Conservation (phyloP, 805 yeast species). For the Barnettozyma wickerhamii region DNA sequence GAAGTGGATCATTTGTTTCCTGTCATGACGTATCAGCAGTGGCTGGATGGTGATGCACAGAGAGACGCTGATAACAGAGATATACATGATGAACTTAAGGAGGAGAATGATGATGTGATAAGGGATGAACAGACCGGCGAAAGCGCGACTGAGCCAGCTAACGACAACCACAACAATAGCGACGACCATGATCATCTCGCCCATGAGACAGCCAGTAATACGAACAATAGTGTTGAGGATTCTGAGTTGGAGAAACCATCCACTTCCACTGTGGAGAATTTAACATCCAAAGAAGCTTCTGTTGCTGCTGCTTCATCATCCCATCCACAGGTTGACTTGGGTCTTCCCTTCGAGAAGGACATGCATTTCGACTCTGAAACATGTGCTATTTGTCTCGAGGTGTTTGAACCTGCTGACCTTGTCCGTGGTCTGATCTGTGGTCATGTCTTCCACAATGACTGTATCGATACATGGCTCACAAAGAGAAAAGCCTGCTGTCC, state of each 20-base stretch:
- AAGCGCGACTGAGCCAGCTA: neutral
- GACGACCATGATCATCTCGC: neutral
- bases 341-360: constrained; percentile 19
- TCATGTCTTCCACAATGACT: constrained; percentile 75
- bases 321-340: constrained; percentile 17
- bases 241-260: neutral
- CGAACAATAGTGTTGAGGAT: neutral
- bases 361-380: constrained; percentile 58
- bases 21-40: constrained; percentile 47
- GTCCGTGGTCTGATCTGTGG: constrained; percentile 79
- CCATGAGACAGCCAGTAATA: neutral
- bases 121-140: constrained; percentile 5
- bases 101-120: constrained; percentile 21
- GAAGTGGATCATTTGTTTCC: constrained; percentile 65
- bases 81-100: constrained; percentile 39
- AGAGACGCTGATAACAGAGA: constrained; percentile 41
- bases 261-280: neutral
- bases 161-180: neutral
- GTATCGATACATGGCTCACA: constrained; percentile 80
- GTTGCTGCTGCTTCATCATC: constrained; percentile 1
- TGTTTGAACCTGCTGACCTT: constrained; percentile 52
- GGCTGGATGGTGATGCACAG: constrained; percentile 61
- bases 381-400: constrained; percentile 77
- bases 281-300: neutral
- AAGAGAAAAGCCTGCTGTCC: constrained; percentile 79